phyloP scores from a whole-genome alignment of 163 green algal species.

The Volvox carteri region DNA sequence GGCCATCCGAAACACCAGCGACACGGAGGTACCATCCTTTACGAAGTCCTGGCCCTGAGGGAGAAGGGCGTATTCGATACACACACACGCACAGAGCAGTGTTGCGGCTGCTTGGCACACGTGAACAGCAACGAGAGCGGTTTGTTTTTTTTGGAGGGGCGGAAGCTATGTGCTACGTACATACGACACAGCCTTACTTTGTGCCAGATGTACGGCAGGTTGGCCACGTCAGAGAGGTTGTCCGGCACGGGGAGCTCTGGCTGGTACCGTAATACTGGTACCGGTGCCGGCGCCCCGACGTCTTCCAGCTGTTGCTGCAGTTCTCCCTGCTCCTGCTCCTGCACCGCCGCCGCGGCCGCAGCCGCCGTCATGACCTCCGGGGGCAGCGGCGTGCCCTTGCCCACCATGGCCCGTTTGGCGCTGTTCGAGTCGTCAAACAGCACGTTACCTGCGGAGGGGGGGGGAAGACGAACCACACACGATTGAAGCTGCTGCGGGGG shows the following conservation, averaged over 20 bases:
- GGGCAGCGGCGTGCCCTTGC: conserved; percentile 75
- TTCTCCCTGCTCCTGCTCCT: neutral
- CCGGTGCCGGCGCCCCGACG: neutral
- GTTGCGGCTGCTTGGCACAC: too few species aligned
- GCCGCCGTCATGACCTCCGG: conserved; percentile 61
- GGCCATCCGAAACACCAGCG: conserved; percentile 83
- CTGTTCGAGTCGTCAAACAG: conserved; percentile 81
- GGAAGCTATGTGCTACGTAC: too few species aligned
- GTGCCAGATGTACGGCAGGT: conserved; percentile 78
- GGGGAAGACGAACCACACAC: too few species aligned
- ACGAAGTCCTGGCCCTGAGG: conserved; percentile 74
- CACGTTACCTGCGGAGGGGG: conserved; percentile 77
- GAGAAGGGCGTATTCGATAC: too few species aligned
- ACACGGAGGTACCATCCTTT: conserved; percentile 70
- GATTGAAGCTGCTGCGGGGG: too few species aligned
- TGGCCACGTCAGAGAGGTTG: conserved; percentile 66
- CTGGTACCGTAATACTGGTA: conserved; percentile 14
- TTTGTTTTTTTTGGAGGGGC: too few species aligned
- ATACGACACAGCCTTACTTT: conserved; percentile 50
- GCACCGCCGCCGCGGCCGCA: neutral
- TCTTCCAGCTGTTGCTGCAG: neutral
- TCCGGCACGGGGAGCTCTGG: conserved; percentile 56
- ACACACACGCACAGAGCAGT: too few species aligned
- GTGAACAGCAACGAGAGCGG: too few species aligned
- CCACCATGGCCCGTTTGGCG: conserved; percentile 81